phyloP scores from a whole-genome alignment of 495 filamentous ascomycete genomes.

The Talaromyces wortmannii region DNA sequence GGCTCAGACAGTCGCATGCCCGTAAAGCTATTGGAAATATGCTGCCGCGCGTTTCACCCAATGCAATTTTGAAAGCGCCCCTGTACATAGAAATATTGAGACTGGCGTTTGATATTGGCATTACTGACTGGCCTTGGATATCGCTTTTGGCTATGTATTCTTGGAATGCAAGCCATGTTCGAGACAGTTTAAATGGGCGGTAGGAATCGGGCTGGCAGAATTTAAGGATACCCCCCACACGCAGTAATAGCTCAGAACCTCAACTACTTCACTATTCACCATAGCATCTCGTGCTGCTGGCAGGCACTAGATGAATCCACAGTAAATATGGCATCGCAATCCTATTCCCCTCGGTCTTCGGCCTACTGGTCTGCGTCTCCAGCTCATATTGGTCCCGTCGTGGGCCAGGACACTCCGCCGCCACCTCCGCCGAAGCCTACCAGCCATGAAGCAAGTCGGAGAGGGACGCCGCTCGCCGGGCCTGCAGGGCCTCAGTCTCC shows the following conservation, averaged over 20 bases:
- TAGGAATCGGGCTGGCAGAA: too few relatives aligned
- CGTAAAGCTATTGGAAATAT: too few relatives aligned
- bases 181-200: too few relatives aligned
- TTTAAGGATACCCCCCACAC: slow-evolving; percentile 9
- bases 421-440: slow-evolving; percentile 67
- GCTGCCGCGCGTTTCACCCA: too few relatives aligned
- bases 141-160: too few relatives aligned
- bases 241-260: slow-evolving; percentile 5
- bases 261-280: slow-evolving; percentile 7
- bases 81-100: too few relatives aligned
- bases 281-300: slow-evolving; percentile 3
- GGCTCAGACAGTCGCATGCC: too few relatives aligned
- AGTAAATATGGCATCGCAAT: background rate
- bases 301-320: background rate
- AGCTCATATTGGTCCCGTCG: slow-evolving; percentile 7
- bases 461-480: slow-evolving; percentile 49
- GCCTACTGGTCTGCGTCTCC: slow-evolving; percentile 1
- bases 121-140: too few relatives aligned
- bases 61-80: too few relatives aligned
- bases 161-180: too few relatives aligned
- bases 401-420: slow-evolving; percentile 52
- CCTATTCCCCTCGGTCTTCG: background rate
- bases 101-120: too few relatives aligned
- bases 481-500: slow-evolving; percentile 9
- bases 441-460: slow-evolving; percentile 60